A percentile compares a stretch with the other conserved stretches of the same genome.
These are phyloP conservation scores for Xylaria cubensis DNA, from an alignment of 495 filamentous ascomycete genomes.

Conservation along the genomic window DNA sequence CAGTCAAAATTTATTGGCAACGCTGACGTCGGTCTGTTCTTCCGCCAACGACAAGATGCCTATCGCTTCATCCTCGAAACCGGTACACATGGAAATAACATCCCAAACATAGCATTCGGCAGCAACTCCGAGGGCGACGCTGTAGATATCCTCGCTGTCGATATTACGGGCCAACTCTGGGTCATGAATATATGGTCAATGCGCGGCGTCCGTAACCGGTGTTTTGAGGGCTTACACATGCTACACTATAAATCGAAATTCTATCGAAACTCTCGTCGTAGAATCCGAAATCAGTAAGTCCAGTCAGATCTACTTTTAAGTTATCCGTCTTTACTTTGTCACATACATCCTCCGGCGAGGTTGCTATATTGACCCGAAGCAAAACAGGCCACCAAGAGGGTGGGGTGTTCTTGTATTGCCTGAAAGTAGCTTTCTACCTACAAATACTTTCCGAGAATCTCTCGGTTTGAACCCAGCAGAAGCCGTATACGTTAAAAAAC, in stretches of 20 bases:
- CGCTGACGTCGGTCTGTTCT: neutral
- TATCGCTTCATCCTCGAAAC: conserved; percentile 30
- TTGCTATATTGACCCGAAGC: neutral
- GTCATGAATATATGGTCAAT: conserved; percentile 67
- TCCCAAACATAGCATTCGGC: conserved; percentile 79
- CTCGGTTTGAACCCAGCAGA: conserved; percentile 42
- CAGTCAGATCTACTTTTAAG: neutral
- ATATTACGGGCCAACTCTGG: conserved; percentile 70
- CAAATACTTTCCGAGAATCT: conserved; percentile 38
- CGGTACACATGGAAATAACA: conserved; percentile 59
- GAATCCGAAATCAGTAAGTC: conserved; percentile 4
- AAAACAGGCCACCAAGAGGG: conserved; percentile 34
- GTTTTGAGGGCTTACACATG: neutral
- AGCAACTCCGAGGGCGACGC: conserved; percentile 67
- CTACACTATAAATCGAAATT: neutral
- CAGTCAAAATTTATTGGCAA: no score
- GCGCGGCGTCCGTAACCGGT: neutral
- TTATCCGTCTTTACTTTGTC: neutral
- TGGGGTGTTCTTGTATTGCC: conserved; percentile 59
- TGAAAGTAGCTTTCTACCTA: conserved; percentile 48
- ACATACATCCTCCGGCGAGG: neutral
- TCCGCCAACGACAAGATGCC: neutral
- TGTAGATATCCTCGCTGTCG: conserved; percentile 73
- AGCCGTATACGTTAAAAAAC: conserved; percentile 20
- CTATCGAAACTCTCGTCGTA: neutral